These are phyloP conservation scores for Phytopythium mirpurense DNA, from an alignment of 352 stramenopile genomes.

Conservation along the genomic window DNA sequence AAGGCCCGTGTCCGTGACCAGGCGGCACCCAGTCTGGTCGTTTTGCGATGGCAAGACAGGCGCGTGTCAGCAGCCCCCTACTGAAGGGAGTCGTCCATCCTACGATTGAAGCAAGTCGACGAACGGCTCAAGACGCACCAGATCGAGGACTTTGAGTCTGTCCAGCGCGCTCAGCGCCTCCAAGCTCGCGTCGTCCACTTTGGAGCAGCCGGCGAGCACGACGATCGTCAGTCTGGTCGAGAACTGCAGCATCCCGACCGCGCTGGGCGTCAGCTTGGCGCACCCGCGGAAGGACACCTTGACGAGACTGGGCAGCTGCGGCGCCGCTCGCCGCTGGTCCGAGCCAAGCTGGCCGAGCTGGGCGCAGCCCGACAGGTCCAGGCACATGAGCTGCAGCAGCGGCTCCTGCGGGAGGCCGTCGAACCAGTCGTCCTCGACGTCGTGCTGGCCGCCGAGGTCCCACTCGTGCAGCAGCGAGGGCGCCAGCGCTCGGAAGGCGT, in stretches of 20 bases:
- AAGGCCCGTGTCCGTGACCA: slow-evolving; percentile 34
- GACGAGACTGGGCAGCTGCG: slow-evolving; percentile 42
- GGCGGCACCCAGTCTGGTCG: slow-evolving; percentile 2
- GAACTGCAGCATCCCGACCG: slow-evolving; percentile 48
- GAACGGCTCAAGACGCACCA: slow-evolving; percentile 27
- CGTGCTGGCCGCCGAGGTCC: slow-evolving; percentile 34
- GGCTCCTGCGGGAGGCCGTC: slow-evolving; percentile 33
- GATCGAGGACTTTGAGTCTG: slow-evolving; percentile 37
- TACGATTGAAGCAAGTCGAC: background rate
- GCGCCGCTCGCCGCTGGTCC: slow-evolving; percentile 10
- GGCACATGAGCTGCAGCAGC: slow-evolving; percentile 43
- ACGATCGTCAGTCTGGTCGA: slow-evolving; percentile 51
- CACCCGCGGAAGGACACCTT: slow-evolving; percentile 53
- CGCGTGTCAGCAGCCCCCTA: no score
- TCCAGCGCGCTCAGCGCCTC: slow-evolving; percentile 29
- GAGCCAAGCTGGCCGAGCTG: slow-evolving; percentile 49
- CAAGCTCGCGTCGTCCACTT: slow-evolving; percentile 53
- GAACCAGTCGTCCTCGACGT: slow-evolving; percentile 69
- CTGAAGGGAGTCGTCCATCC: no score
- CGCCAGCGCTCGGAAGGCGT: slow-evolving; percentile 47
- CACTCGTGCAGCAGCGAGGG: slow-evolving; percentile 59
- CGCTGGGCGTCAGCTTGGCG: slow-evolving; percentile 27
- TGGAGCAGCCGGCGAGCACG: slow-evolving; percentile 52
- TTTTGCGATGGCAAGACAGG: no score
- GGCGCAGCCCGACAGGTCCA: slow-evolving; percentile 52